Evolutionary conservation across 257 asterid species (phyloP).

Genomic region (Solanum boliviense): DNA sequence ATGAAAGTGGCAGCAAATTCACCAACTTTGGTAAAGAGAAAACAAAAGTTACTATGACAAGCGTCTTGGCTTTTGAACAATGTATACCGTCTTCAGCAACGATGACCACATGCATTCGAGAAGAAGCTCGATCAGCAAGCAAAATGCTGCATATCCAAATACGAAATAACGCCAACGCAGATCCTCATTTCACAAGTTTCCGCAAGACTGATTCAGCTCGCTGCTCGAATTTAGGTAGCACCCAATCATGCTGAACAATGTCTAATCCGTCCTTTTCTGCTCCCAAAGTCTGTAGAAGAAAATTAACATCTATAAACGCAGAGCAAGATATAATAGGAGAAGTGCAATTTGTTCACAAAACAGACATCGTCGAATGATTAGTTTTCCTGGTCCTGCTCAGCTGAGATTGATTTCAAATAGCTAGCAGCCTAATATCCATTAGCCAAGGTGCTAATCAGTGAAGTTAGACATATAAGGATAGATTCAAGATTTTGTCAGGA

Average conservation of each 20-base stretch:
- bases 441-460: not conserved
- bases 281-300: slow-evolving; percentile 55
- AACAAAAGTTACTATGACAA: not conserved
- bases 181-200: slow-evolving; percentile 40
- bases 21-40: not conserved
- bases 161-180: not conserved
- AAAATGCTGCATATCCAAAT: not conserved
- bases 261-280: slow-evolving; percentile 81
- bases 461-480: not conserved
- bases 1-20: not conserved
- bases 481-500: not conserved
- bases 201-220: slow-evolving; percentile 77
- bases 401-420: not conserved
- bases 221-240: slow-evolving; percentile 75
- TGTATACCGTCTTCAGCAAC: not conserved
- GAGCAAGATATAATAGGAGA: slow-evolving; percentile 4
- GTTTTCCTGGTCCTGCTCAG: not conserved
- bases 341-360: not conserved
- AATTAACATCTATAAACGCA: not conserved
- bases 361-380: not conserved
- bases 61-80: not conserved
- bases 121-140: slow-evolving; percentile 1
- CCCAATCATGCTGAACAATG: slow-evolving; percentile 87
- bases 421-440: not conserved
- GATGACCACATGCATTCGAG: not conserved